Conservation (phyloP, 768 basidiomycete species). For the Mycena epipterygia region DNA sequence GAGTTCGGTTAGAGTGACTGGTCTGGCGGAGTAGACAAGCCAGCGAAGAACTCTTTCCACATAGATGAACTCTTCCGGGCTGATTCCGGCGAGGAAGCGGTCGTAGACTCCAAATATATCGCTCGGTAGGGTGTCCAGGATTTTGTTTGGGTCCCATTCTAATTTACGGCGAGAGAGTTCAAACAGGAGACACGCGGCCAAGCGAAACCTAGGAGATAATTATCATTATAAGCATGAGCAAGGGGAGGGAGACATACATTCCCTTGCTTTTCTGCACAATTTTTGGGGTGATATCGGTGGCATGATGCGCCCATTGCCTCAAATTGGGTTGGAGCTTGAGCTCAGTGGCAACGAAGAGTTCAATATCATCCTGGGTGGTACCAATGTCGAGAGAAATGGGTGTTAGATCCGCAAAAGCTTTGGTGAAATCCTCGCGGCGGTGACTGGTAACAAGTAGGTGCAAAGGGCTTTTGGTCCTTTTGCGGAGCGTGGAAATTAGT, state of each 20-base stretch:
- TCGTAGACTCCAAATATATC: slow-evolving; percentile 3
- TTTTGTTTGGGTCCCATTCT: neutral
- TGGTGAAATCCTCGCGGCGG: neutral
- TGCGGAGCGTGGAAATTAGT: neutral
- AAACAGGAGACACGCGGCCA: slow-evolving; percentile 2
- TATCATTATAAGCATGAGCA: no score
- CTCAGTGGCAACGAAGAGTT: neutral
- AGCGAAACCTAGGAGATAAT: neutral
- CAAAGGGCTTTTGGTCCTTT: neutral
- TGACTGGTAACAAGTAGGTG: slow-evolving; percentile 15
- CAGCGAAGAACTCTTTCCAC: neutral
- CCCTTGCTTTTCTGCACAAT: neutral
- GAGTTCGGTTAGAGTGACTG: neutral
- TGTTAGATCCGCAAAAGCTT: neutral
- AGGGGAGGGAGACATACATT: neutral
- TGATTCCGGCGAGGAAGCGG: neutral
- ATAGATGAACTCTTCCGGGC: neutral
- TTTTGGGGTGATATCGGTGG: neutral
- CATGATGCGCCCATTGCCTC: neutral
- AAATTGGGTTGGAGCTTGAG: neutral
- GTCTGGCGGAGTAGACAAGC: neutral
- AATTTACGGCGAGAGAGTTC: neutral
- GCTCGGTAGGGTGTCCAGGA: neutral
- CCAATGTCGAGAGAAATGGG: neutral
- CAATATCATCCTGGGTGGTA: neutral